Percentiles rank a stretch among this genome's conserved stretches.
Conservation (phyloP, 1,284 basidiomycete species). For the Irpex sp. region DNA sequence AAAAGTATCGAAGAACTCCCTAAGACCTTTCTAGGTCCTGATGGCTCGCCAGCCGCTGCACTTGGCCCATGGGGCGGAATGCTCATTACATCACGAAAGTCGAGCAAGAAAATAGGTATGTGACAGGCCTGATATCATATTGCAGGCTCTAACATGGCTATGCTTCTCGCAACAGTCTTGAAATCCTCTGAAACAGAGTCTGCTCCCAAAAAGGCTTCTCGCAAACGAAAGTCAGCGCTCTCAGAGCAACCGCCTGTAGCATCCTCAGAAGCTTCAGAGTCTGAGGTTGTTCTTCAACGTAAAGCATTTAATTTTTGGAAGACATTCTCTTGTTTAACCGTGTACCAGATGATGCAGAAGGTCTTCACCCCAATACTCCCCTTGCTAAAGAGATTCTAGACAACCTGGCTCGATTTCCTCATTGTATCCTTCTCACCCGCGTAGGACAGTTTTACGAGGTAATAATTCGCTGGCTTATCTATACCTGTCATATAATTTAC, state of each 20-base stretch:
- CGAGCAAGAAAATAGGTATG: neutral
- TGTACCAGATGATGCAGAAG: neutral
- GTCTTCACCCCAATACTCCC: conserved; percentile 38
- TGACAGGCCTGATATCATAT: neutral
- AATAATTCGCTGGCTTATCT: conserved; percentile 12
- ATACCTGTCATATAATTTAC: neutral
- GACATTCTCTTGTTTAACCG: too few species aligned
- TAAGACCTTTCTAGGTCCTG: conserved; percentile 33
- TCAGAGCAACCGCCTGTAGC: too few species aligned
- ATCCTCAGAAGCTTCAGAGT: too few species aligned
- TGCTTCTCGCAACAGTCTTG: too few species aligned
- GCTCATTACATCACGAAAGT: conserved; percentile 2
- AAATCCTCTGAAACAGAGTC: too few species aligned
- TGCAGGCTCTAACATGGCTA: too few species aligned
- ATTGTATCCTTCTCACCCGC: conserved; percentile 85
- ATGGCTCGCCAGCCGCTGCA: conserved; percentile 32
- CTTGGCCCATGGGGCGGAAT: conserved; percentile 23
- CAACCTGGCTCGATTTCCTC: conserved; percentile 77
- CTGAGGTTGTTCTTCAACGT: too few species aligned
- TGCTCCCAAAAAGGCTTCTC: too few species aligned
- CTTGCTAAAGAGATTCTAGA: conserved; percentile 69
- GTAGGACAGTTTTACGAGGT: conserved; percentile 97
- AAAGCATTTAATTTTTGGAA: too few species aligned
- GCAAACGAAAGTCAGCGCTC: too few species aligned
- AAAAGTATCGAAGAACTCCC: conserved; percentile 61